These are phyloP conservation scores for Conoideocrella luteorostrata DNA, from an alignment of 2,329 filamentous ascomycete genomes.

Conservation along the genomic window DNA sequence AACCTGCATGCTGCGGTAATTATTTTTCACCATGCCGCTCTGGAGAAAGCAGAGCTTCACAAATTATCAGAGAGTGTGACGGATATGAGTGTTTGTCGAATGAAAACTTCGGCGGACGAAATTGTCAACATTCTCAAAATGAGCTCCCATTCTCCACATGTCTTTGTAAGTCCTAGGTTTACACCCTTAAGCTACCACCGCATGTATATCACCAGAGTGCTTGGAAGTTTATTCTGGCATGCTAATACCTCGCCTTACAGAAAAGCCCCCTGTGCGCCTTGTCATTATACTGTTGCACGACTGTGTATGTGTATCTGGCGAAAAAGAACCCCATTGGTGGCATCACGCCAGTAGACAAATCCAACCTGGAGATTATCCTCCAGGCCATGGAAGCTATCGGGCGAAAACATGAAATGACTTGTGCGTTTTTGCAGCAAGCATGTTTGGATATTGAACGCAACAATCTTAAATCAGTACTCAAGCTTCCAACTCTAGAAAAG, in stretches of 20 bases:
- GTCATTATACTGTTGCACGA: conserved; percentile 76
- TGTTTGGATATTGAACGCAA: conserved; percentile 69
- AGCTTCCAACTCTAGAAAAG: conserved; percentile 28
- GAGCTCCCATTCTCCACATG: conserved; percentile 63
- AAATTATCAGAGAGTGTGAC: conserved; percentile 58
- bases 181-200: no score
- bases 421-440: conserved; percentile 78
- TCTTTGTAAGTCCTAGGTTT: conserved; percentile 48
- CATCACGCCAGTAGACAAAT: conserved; percentile 39
- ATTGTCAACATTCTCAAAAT: conserved; percentile 78
- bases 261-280: conserved; percentile 49
- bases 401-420: conserved; percentile 66
- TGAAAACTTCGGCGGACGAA: conserved; percentile 75
- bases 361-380: conserved; percentile 67
- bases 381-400: conserved; percentile 72
- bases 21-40: conserved; percentile 81
- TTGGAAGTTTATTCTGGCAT: background rate
- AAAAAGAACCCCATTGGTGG: conserved; percentile 58
- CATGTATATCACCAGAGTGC: no score
- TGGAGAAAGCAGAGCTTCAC: conserved; percentile 74
- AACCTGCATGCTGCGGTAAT: conserved; percentile 84
- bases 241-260: conserved; percentile 13
- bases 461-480: conserved; percentile 29
- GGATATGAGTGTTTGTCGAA: conserved; percentile 64
- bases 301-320: conserved; percentile 76